Base-by-base conservation (phyloP, 1,139 yeast species). In the Geotrichum klebahnii region DNA sequence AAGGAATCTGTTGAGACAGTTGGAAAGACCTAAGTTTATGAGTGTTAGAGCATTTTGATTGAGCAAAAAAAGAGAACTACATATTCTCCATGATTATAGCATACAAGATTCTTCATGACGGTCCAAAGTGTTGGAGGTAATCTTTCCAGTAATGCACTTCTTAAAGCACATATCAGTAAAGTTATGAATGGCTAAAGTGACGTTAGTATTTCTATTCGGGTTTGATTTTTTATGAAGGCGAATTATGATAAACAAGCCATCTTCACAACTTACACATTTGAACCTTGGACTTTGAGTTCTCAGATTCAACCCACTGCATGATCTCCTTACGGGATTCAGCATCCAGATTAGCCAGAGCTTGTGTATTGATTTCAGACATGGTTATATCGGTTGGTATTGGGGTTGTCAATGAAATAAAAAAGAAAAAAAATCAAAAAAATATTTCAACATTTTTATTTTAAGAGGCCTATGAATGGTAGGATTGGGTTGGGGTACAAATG, bases 81-180 rank as follows among this genome's bases (percentile, higher is more conserved):
- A 19, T 16, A 8, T 22, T 28, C 22, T 40, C 28, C 44, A 41
- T 44, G n/a, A 14, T 1, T 12, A 22, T 14, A 44, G 55, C 65
- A 45, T 57, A 66, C 97, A 90, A 40, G 73, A 68, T 59, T 84
- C 87, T 67, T 90, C 97, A 49, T 67, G 67, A 3, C 70, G 51
- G 57, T 76, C 76, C 57, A 89, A 72, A 47, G 72, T 71, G 39
- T 78, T 78, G 48, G 76, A 70, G 50, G 74, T 73, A 50, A 82
- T 54, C 34, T 60, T 76, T 16, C 77, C 71, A 44, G 77, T 71
- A 53, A 88, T 77, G 67, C 97, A 90, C 70, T 86, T 85, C 67
- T 84, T 85, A 75, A 88, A 90, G 67, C 97, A 90, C 76, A 84
- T 76, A 65, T 88, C 90, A 36, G 96, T 89, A 74, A 87, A 88